Conservation (phyloP, 1,284 basidiomycete genomes). For the Ustilago esculenta region DNA sequence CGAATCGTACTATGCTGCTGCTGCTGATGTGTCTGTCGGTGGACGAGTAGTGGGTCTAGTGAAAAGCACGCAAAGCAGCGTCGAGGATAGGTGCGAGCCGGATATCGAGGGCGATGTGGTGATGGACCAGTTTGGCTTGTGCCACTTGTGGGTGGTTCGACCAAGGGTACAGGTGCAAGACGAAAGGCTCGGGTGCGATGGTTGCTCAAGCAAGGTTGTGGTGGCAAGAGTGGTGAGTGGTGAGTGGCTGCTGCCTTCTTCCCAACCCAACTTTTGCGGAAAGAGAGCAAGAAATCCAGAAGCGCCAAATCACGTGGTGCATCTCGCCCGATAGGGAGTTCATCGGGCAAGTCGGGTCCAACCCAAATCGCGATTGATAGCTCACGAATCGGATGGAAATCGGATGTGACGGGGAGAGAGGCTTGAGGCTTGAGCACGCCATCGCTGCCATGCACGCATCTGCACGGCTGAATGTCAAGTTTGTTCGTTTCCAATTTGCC, state of each 20-base stretch:
- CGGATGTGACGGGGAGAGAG: slow-evolving; percentile 21
- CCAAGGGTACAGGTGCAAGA: too few species aligned
- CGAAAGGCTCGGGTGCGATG: too few species aligned
- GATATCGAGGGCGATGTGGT: too few species aligned
- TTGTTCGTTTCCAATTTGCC: too few species aligned
- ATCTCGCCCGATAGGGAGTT: neutral
- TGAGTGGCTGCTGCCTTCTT: neutral
- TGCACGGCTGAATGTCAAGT: slow-evolving; percentile 4
- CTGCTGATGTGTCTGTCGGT: too few species aligned
- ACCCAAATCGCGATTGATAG: neutral
- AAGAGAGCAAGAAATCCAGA: slow-evolving; percentile 20
- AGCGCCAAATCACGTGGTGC: slow-evolving; percentile 29
- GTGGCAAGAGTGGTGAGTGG: neutral
- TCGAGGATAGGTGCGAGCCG: too few species aligned
- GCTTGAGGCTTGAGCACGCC: slow-evolving; percentile 23
- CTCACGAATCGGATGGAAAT: neutral
- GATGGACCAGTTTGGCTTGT: too few species aligned
- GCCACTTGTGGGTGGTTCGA: too few species aligned
- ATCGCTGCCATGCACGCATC: slow-evolving; percentile 23
- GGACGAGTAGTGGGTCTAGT: too few species aligned
- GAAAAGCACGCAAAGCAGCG: too few species aligned
- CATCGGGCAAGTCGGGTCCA: neutral
- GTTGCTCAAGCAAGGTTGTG: too few species aligned
- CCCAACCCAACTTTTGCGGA: slow-evolving; percentile 24
- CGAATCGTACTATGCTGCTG: too few species aligned